These are phyloP conservation scores for Thermoascus crustaceus DNA, from an alignment of 2,329 filamentous ascomycete genomes.

Conservation along the genomic window DNA sequence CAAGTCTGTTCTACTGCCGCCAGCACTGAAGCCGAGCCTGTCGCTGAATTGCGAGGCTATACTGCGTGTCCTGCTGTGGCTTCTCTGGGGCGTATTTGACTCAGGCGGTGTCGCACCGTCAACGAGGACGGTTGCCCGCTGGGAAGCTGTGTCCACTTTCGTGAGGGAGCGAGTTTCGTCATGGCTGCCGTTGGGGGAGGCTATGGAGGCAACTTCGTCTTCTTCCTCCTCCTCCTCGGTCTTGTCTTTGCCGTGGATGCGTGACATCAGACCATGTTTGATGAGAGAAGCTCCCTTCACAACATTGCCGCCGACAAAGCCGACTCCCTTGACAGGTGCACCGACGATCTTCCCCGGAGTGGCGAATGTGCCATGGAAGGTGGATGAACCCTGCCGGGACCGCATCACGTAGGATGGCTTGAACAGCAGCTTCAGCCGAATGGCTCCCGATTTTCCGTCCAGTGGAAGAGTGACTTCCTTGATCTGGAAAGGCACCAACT, in stretches of 20 bases:
- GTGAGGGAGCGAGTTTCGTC: slow-evolving; percentile 15
- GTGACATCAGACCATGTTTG: slow-evolving; percentile 64
- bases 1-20: slow-evolving; percentile 47
- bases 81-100: slow-evolving; percentile 20
- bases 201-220: slow-evolving; percentile 7
- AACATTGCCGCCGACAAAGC: slow-evolving; percentile 72
- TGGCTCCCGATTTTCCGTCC: slow-evolving; percentile 79
- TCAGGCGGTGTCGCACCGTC: slow-evolving; percentile 18
- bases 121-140: slow-evolving; percentile 19
- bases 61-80: slow-evolving; percentile 42
- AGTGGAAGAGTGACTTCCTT: slow-evolving; percentile 67
- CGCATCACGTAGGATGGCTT: slow-evolving; percentile 85
- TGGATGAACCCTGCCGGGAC: slow-evolving; percentile 79
- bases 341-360: slow-evolving; percentile 84
- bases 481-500: slow-evolving; percentile 75
- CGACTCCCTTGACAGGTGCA: slow-evolving; percentile 87
- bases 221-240: slow-evolving; percentile 22
- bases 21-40: slow-evolving; percentile 42
- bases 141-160: slow-evolving; percentile 11
- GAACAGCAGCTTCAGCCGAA: slow-evolving; percentile 82
- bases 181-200: slow-evolving; percentile 13
- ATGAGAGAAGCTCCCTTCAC: slow-evolving; percentile 87
- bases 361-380: slow-evolving; percentile 84
- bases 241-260: slow-evolving; percentile 52
- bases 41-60: slow-evolving; percentile 42